Conservation (phyloP, 495 filamentous ascomycete species). For the Clavariopsis aquatica region DNA sequence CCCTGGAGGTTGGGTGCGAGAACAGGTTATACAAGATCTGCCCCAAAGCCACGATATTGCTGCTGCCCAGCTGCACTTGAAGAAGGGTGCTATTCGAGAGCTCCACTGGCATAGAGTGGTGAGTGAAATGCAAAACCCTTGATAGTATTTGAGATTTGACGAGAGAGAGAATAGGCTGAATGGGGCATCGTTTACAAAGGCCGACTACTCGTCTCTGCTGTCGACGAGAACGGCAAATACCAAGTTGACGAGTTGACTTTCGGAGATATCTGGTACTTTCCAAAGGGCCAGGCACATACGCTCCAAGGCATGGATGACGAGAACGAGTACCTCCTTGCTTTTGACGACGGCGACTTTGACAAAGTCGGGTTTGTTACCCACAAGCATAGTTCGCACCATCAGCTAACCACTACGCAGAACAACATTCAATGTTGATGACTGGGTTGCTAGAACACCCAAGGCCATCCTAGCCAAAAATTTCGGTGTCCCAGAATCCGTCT, state of each 20-base stretch:
- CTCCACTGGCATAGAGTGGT: conserved; percentile 68
- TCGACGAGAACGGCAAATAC: conserved; percentile 60
- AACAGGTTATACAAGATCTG: conserved; percentile 63
- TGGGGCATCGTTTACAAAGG: conserved; percentile 66
- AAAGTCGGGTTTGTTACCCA: conserved; percentile 44
- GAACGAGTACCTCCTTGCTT: conserved; percentile 66
- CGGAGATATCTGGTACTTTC: conserved; percentile 70
- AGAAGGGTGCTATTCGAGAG: conserved; percentile 63
- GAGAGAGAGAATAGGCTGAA: conserved; percentile 53
- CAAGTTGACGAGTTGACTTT: conserved; percentile 56
- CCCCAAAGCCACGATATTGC: conserved; percentile 63
- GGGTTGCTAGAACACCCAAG: conserved; percentile 63
- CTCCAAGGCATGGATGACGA: conserved; percentile 60
- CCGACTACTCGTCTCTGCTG: conserved; percentile 57
- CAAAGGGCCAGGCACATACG: conserved; percentile 63
- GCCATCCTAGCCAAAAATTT: conserved; percentile 67
- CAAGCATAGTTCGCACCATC: not conserved
- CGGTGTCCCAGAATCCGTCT: conserved; percentile 57
- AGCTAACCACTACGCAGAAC: conserved; percentile 44
- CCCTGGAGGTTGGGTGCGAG: conserved; percentile 63
- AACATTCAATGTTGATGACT: conserved; percentile 66
- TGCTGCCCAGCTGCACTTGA: conserved; percentile 64
- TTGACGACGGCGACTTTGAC: conserved; percentile 62
- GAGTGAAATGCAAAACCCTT: conserved; percentile 26
- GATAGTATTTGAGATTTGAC: not conserved